Evolutionary conservation across 805 yeast species (phyloP).

Genomic region (Jamesozyma lodderae): DNA sequence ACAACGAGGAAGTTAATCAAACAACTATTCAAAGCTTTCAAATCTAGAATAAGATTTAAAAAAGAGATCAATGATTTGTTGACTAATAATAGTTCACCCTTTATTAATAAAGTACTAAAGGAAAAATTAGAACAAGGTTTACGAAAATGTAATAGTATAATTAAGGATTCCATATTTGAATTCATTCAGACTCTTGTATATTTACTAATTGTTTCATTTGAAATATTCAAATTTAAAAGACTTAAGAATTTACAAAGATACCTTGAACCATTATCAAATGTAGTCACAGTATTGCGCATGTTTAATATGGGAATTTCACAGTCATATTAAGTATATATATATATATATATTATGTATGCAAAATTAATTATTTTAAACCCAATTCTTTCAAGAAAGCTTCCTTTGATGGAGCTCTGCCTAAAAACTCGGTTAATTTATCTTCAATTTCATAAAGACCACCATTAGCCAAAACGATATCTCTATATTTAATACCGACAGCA

Average conservation of each 20-base stretch:
- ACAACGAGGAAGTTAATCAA: constrained; percentile 15
- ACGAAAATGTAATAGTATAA: constrained; percentile 8
- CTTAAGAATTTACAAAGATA: constrained; percentile 8
- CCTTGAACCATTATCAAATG: constrained; percentile 20
- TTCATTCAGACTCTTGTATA: constrained; percentile 21
- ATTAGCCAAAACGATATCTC: constrained; percentile 56
- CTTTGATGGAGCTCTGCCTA: constrained; percentile 70
- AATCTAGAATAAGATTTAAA: constrained; percentile 9
- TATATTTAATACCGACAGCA: constrained; percentile 52
- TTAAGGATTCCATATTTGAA: constrained; percentile 17
- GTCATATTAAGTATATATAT: constrained; percentile 2
- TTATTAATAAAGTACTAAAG: constrained; percentile 12
- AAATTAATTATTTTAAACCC: constrained; percentile 31
- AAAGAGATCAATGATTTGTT: constrained; percentile 8
- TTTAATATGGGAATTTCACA: constrained; percentile 8
- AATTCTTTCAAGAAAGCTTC: constrained; percentile 66
- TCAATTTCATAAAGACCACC: constrained; percentile 70
- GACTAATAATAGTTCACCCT: constrained; percentile 2
- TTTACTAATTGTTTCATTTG: constrained; percentile 14
- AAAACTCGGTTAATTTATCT: constrained; percentile 52
- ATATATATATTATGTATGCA: constrained; percentile 1
- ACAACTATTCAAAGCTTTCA: constrained; percentile 7
- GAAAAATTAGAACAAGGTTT: constrained; percentile 12
- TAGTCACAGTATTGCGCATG: constrained; percentile 16
- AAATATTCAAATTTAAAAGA: constrained; percentile 14